Evolutionary conservation across 148 eudicot genomes (phyloP), one percentile per base, ranked within the genome.

Genomic region (Vaccinium macrocarpon): DNA sequence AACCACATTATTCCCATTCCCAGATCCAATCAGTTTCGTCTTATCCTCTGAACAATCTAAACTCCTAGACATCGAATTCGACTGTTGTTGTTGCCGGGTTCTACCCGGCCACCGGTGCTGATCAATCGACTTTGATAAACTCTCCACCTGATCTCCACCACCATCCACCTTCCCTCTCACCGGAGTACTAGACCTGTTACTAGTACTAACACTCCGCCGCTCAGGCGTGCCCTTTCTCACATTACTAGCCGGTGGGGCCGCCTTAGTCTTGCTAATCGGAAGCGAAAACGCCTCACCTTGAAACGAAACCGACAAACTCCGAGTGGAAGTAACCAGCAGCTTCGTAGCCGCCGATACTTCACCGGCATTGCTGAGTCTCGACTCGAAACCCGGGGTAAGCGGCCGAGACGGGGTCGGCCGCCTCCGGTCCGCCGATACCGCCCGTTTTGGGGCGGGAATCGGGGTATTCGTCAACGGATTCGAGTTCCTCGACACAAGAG

Each of bases 251-350:
- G 90, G 55, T 0, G 88, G 86, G n/a, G 93, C 91, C 79, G 86
- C 89, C 93, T 93, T 95, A 21, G 93, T 91, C 92, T 91, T 94
- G 82, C 99, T 92, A 85, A 96, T 82, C n/a, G 99, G 98, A 57
- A 93, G 88, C 59, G 98, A 92, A 88, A 88, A 96, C 8, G 94
- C 82, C 21, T 92, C 98, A 14, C 99, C 99, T 85, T 96, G 99
- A 79, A 96, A 96, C 14, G 99, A 96, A 61, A 96, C 99, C 8
- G 98, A 93, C 42, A 96, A 89, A 79, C 99, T 96, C 88, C 99
- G 86, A 42, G 92, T 92, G 8, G 98, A 95, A 70, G 97, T 95
- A 5, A 96, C 91, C 55, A 96, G 91, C 71, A 92, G 90, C 91
- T 89, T 94, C 48, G 90, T 88, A n/a, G 97, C 97, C 48, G 93